Evolutionary conservation across 2,329 filamentous ascomycete genomes (phyloP), one percentile per base, ranked within the genome.

Genomic region (Fusarium pseudoanthophilum): DNA sequence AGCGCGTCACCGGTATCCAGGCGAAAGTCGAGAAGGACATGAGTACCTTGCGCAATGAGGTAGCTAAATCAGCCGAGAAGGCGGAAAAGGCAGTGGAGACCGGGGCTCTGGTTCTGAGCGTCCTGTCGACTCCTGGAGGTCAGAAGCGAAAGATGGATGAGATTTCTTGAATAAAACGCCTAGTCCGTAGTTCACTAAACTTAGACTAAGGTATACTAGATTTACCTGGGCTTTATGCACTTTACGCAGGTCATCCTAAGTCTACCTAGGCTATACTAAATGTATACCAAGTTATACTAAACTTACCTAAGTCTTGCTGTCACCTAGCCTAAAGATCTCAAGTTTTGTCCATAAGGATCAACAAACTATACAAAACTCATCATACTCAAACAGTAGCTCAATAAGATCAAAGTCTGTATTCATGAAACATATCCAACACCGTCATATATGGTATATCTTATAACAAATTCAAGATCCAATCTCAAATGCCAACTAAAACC

Each of bases 371-470:
- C 5, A 5, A 24, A 16, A 18, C 18, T 40, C n/a, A 14, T 26
- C 11, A 13, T 26, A 14, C 43, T 21, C 26, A 28, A 15, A 46
- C 26, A 28, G 13, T 9, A 28, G 14, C 13, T n/a, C 2, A 14
- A 16, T 0, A 5, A 52, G 20, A 16, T 13, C 10, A 15, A 46
- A 56, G 2, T 24, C 28, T 58, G n/a, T 39, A 32, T 69, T 69
- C 66, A 42, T 69, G 52, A 24, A n/a, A 63, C 66, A 32, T 68
- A 32, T 28, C 39, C 57, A n/a, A 36, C 9, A 21, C 26, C 40
- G 36, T 43, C 24, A 62, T 26, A 21, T 40, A 43, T 57, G 57
- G 39, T 63, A 57, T 68, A 46, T 67, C 49, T 39, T 7, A 18
- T 32, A 36, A 66, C 26, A 34, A 36, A 18, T 26, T 24, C 24